phyloP scores from a whole-genome alignment of 371 early-diverging fungal genomes.

The Lichtheimia corymbifera region DNA sequence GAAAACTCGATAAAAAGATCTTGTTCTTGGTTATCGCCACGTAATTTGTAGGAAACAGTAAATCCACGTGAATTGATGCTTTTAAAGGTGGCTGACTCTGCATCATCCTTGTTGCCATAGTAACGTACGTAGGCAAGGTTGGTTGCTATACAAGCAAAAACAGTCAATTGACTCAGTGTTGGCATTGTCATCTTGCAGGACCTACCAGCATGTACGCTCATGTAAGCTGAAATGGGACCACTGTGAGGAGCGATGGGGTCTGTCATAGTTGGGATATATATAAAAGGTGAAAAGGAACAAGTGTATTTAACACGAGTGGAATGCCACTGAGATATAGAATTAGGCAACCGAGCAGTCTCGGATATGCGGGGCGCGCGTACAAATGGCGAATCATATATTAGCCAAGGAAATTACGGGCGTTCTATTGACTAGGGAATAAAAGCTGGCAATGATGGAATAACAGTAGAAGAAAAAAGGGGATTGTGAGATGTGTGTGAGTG shows the following conservation, averaged over 20 bases:
- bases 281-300: neutral
- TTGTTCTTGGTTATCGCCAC: conserved; percentile 15
- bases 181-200: neutral
- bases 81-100: conserved; percentile 39
- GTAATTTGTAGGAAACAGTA: conserved; percentile 23
- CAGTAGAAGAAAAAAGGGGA: neutral
- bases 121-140: conserved; percentile 49
- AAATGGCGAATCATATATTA: conserved; percentile 3
- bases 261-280: conserved; percentile 3
- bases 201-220: conserved; percentile 48
- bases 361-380: too few relatives aligned
- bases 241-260: conserved; percentile 49
- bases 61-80: conserved; percentile 36
- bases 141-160: conserved; percentile 25
- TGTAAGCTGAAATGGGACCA: conserved; percentile 47
- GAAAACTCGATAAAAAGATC: conserved; percentile 29
- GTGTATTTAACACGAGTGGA: neutral
- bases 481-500: neutral
- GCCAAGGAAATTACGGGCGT: neutral
- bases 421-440: conserved; percentile 2
- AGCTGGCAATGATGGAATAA: neutral
- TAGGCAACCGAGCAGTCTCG: too few relatives aligned
- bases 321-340: too few relatives aligned
- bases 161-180: neutral
- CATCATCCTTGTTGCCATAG: conserved; percentile 35